phyloP scores from a whole-genome alignment of 345 rosid genomes.

The Lumnitzera racemosa region DNA sequence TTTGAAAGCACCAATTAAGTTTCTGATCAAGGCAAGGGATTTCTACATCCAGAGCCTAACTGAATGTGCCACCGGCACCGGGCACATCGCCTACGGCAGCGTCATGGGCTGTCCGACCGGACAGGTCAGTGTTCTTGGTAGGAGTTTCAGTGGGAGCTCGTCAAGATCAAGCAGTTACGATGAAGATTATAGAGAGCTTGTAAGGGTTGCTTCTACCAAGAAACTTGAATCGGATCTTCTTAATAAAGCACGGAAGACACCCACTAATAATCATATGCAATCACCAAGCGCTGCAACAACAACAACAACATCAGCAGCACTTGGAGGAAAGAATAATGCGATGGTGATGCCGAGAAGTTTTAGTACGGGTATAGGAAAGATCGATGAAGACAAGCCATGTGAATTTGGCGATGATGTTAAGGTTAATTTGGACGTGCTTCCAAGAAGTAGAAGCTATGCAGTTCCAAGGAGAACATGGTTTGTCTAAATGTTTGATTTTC shows the following conservation, averaged over 20 bases:
- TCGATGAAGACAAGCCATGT: slow-evolving; percentile 65
- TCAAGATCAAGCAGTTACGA: slow-evolving; percentile 14
- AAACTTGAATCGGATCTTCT: slow-evolving; percentile 8
- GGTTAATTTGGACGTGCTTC: slow-evolving; percentile 9
- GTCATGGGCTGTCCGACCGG: slow-evolving; percentile 37
- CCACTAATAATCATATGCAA: not conserved
- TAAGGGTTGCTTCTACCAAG: slow-evolving; percentile 40
- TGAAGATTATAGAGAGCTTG: slow-evolving; percentile 39
- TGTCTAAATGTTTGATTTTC: not conserved
- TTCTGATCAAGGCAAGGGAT: slow-evolving; percentile 44
- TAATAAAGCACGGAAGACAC: too few species aligned
- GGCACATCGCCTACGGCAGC: slow-evolving; percentile 19
- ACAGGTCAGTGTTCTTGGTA: slow-evolving; percentile 34
- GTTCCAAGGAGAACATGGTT: slow-evolving; percentile 13
- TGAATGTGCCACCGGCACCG: slow-evolving; percentile 33
- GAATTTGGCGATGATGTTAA: slow-evolving; percentile 37
- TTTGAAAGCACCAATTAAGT: slow-evolving; percentile 31
- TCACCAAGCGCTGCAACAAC: not conserved
- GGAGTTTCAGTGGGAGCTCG: slow-evolving; percentile 39
- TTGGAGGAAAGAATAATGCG: not conserved
- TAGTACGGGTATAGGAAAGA: slow-evolving; percentile 50
- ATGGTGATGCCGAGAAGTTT: slow-evolving; percentile 26
- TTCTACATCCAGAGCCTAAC: slow-evolving; percentile 52
- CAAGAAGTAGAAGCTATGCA: slow-evolving; percentile 42
- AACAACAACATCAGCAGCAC: not conserved